Percentiles rank a stretch among this genome's conserved stretches.
Evolutionary conservation across 2,329 filamentous ascomycete genomes (phyloP).

Genomic region (Penicillium sp.): DNA sequence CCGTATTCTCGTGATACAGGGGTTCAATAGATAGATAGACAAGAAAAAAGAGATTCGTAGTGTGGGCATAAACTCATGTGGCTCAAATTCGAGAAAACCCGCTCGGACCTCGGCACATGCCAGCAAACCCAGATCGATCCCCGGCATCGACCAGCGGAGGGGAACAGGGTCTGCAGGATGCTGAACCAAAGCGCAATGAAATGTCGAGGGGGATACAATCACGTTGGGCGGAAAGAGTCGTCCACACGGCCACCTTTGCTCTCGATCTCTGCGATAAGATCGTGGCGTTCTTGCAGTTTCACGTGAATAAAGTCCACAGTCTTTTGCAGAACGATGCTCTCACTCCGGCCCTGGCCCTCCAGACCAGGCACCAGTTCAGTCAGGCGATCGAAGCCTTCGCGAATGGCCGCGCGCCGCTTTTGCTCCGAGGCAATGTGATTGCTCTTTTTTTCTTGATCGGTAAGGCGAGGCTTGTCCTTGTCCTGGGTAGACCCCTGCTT

Average conservation of each 20-base stretch:
- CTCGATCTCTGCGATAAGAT: constrained; percentile 59
- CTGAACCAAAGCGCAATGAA: neutral
- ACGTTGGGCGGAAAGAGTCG: constrained; percentile 34
- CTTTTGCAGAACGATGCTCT: constrained; percentile 74
- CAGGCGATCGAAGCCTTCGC: constrained; percentile 78
- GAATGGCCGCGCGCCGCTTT: constrained; percentile 69
- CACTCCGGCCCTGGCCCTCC: constrained; percentile 77
- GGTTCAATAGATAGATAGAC: neutral
- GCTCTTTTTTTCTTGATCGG: constrained; percentile 68
- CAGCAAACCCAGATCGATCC: neutral
- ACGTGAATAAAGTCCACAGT: constrained; percentile 65
- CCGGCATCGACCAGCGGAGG: constrained; percentile 6
- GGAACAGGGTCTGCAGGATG: neutral
- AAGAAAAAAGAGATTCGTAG: constrained; percentile 12
- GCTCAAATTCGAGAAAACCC: neutral
- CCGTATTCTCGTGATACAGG: neutral
- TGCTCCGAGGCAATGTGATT: constrained; percentile 68
- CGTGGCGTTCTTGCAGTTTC: constrained; percentile 57
- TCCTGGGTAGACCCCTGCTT: constrained; percentile 29
- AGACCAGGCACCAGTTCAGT: constrained; percentile 77
- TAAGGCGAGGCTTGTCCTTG: constrained; percentile 61
- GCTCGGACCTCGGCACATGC: constrained; percentile 18
- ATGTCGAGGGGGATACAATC: neutral
- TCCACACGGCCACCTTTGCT: constrained; percentile 56
- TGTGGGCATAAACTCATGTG: constrained; percentile 11